Evolutionary conservation across 176 grass and related monocot species (phyloP).

Genomic region (Ensete glaucum): DNA sequence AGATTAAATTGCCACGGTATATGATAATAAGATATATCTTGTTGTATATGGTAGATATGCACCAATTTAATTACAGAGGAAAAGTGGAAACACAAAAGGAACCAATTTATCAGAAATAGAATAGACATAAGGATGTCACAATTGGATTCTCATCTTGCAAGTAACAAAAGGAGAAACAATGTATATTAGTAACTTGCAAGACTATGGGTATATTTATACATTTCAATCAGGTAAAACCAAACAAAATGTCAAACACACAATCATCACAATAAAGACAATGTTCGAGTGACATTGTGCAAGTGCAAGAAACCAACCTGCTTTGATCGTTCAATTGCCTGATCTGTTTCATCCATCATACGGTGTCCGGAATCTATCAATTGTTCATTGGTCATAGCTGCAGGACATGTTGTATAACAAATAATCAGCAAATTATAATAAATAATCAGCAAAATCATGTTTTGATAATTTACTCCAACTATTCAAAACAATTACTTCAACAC

Average conservation of each 20-base stretch:
- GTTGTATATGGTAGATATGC: neutral
- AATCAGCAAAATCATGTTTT: neutral
- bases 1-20: neutral
- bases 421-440: neutral
- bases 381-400: constrained; percentile 89
- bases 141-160: no score
- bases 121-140: neutral
- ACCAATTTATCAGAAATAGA: neutral
- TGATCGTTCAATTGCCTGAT: constrained; percentile 87
- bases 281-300: neutral
- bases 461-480: neutral
- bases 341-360: constrained; percentile 80
- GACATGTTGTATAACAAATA: neutral
- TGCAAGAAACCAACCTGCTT: constrained; percentile 23
- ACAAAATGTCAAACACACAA: neutral
- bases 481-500: no score
- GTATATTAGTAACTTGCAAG: neutral
- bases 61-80: neutral
- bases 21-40: neutral
- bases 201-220: neutral
- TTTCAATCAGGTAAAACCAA: neutral
- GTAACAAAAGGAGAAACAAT: neutral
- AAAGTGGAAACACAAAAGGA: neutral
- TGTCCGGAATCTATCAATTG: constrained; percentile 70
- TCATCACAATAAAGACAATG: neutral